These are phyloP conservation scores for Trametes maxima DNA, from an alignment of 768 basidiomycete species.

Conservation along the genomic window DNA sequence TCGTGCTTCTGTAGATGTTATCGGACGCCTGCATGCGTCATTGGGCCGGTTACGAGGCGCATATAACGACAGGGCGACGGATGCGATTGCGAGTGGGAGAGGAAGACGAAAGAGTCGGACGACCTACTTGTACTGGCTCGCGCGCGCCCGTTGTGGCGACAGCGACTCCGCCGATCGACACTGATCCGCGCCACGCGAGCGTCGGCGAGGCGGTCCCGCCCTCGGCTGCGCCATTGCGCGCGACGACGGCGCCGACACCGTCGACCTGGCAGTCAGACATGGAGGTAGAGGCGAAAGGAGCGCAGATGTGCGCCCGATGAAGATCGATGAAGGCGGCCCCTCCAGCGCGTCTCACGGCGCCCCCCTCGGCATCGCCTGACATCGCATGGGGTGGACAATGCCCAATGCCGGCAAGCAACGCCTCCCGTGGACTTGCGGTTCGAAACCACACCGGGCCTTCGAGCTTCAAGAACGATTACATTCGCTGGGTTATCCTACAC, in stretches of 20 bases:
- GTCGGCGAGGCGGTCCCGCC: not conserved
- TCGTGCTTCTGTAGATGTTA: conserved; percentile 9
- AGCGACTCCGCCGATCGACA: not conserved
- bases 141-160: too few relatives aligned
- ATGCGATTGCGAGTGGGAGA: not conserved
- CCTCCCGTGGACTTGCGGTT: not conserved
- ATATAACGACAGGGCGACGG: not conserved
- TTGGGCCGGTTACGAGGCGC: not conserved
- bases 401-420: not conserved
- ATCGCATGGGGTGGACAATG: not conserved
- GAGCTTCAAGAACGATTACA: conserved; percentile 14
- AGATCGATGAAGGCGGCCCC: conserved; percentile 12
- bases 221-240: not conserved
- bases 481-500: conserved; percentile 15
- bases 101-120: too few relatives aligned
- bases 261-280: not conserved
- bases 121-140: too few relatives aligned
- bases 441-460: not conserved
- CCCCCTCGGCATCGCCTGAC: conserved; percentile 13
- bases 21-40: conserved; percentile 16
- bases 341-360: conserved; percentile 15
- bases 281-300: conserved; percentile 10
- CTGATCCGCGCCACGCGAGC: conserved; percentile 10
- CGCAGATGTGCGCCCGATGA: conserved; percentile 16
- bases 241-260: not conserved